A percentile compares a stretch with the other conserved stretches of the same genome.
phyloP scores from a whole-genome alignment of 2,329 filamentous ascomycete genomes.

The Parascedosporium putredinis region DNA sequence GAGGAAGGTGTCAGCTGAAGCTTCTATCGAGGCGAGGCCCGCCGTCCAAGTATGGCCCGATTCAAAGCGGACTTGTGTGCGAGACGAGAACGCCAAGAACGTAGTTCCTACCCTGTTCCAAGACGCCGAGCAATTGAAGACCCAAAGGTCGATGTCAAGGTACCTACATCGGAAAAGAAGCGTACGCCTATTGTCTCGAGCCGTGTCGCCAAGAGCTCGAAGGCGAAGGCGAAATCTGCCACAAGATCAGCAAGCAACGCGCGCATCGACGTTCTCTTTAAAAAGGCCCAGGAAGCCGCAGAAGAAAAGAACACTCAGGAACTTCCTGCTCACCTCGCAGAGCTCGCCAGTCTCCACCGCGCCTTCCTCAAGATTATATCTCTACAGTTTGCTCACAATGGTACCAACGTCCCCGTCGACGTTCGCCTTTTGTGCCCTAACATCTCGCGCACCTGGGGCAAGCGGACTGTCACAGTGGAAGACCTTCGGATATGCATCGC shows the following conservation, averaged over 20 bases:
- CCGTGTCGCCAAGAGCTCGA: slow-evolving; percentile 15
- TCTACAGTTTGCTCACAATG: slow-evolving; percentile 61
- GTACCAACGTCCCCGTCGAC: slow-evolving; percentile 51
- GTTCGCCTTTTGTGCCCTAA: slow-evolving; percentile 49
- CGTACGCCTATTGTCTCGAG: neutral
- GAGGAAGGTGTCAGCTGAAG: slow-evolving; percentile 3
- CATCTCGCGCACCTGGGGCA: slow-evolving; percentile 61
- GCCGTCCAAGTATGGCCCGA: neutral
- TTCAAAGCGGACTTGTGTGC: slow-evolving; percentile 4
- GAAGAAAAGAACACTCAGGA: slow-evolving; percentile 18
- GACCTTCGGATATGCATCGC: slow-evolving; percentile 60
- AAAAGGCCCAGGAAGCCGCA: slow-evolving; percentile 15
- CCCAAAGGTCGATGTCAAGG: neutral
- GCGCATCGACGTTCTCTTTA: slow-evolving; percentile 29
- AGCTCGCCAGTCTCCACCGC: slow-evolving; percentile 53
- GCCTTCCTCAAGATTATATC: slow-evolving; percentile 59
- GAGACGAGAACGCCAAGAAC: slow-evolving; percentile 1
- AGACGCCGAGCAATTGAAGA: slow-evolving; percentile 2
- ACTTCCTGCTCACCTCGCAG: slow-evolving; percentile 42
- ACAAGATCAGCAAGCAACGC: slow-evolving; percentile 10
- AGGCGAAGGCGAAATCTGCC: slow-evolving; percentile 15
- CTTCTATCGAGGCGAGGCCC: neutral
- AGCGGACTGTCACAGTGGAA: slow-evolving; percentile 52
- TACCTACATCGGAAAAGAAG: neutral
- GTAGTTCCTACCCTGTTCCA: slow-evolving; percentile 5